These are phyloP conservation scores for Rhodotorula paludigena DNA, from an alignment of 768 basidiomycete species.

Conservation along the genomic window DNA sequence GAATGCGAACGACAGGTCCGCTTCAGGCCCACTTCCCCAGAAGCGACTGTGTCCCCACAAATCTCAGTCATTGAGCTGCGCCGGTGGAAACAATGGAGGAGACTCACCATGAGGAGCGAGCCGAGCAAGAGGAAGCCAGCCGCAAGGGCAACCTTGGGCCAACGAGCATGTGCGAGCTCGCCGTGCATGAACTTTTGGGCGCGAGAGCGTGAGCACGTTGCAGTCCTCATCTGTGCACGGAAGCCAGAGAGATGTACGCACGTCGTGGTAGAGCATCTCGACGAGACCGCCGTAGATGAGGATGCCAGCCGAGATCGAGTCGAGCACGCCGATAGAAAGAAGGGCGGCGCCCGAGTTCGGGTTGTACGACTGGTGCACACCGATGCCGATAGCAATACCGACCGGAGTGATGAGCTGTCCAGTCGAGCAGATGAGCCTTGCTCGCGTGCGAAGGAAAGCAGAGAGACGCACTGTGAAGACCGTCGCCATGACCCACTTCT, in stretches of 20 bases:
- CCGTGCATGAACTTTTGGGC: constrained; percentile 41
- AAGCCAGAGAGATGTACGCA: background rate
- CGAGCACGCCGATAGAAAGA: constrained; percentile 45
- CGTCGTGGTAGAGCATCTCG: constrained; percentile 36
- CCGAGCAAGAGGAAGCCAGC: constrained; percentile 29
- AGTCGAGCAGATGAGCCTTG: background rate
- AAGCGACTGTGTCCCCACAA: constrained; percentile 1
- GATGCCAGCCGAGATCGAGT: constrained; percentile 45
- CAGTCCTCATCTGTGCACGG: background rate
- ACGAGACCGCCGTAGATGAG: constrained; percentile 43
- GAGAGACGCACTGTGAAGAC: constrained; percentile 18
- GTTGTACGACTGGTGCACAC: constrained; percentile 43
- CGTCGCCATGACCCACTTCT: constrained; percentile 37
- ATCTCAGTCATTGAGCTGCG: no score
- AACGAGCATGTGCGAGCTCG: constrained; percentile 9
- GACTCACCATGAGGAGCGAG: constrained; percentile 26
- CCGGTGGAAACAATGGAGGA: background rate
- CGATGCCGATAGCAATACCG: constrained; percentile 46
- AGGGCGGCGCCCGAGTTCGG: constrained; percentile 42
- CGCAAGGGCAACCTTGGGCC: constrained; percentile 3
- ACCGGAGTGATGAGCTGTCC: constrained; percentile 44
- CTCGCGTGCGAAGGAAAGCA: background rate
- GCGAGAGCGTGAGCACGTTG: background rate
- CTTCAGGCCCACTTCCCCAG: constrained; percentile 33
- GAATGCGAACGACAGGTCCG: no score